These are phyloP conservation scores for Colletotrichum tropicicola DNA, from an alignment of 2,329 filamentous ascomycete genomes.

Conservation along the genomic window DNA sequence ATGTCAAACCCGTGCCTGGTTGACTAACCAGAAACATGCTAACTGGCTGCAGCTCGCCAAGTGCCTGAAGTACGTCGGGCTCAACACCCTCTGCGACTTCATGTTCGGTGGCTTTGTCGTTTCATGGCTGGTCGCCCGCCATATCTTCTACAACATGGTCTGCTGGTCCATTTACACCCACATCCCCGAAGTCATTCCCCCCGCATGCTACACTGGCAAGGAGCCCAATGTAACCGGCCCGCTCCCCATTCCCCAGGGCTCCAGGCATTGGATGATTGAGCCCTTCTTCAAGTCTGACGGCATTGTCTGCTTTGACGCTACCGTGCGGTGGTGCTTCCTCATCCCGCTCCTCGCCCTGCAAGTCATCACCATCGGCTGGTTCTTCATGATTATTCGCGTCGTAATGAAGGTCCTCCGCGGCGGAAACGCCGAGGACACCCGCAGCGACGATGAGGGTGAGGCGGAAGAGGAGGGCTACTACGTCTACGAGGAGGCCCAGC, in stretches of 20 bases:
- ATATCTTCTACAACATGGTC: conserved; percentile 80
- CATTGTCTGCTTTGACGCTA: conserved; percentile 80
- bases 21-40: not conserved
- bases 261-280: conserved; percentile 72
- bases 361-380: conserved; percentile 85
- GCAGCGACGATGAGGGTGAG: conserved; percentile 86
- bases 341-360: conserved; percentile 81
- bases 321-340: conserved; percentile 81
- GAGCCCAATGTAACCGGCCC: conserved; percentile 65
- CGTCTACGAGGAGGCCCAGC: conserved; percentile 62
- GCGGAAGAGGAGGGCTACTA: conserved; percentile 70
- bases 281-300: conserved; percentile 78
- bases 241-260: conserved; percentile 55
- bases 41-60: conserved; percentile 76
- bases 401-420: conserved; percentile 83
- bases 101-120: conserved; percentile 88
- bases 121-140: conserved; percentile 84
- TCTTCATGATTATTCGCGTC: conserved; percentile 86
- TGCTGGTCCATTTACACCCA: conserved; percentile 85
- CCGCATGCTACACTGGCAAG: conserved; percentile 76
- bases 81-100: conserved; percentile 78
- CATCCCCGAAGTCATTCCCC: conserved; percentile 67
- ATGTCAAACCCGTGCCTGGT: conserved; percentile 42
- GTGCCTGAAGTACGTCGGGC: conserved; percentile 89
- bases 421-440: conserved; percentile 80